Percentiles rank a stretch among this genome's conserved stretches.
Evolutionary conservation across 495 filamentous ascomycete genomes (phyloP).

Genomic region (Tetracladium marchalianum): DNA sequence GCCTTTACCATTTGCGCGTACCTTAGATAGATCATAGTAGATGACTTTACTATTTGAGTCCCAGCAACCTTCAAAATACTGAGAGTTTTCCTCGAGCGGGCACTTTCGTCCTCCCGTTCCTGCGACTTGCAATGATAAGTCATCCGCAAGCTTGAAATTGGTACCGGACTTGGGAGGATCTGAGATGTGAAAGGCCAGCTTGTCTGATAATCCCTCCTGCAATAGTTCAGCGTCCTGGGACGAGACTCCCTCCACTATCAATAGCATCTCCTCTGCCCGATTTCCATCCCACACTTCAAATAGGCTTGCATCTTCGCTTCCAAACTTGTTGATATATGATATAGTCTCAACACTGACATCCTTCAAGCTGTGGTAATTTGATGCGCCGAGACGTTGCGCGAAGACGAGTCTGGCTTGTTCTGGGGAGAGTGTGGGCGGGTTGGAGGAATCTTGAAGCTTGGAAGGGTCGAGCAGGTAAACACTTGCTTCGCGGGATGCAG

Average conservation of each 20-base stretch:
- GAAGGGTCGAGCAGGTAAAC: slow-evolving; percentile 18
- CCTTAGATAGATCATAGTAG: slow-evolving; percentile 10
- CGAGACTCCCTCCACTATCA: slow-evolving; percentile 38
- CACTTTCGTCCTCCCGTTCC: slow-evolving; percentile 19
- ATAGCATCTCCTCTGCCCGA: slow-evolving; percentile 33
- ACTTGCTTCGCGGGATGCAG: slow-evolving; percentile 14
- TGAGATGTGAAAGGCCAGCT: slow-evolving; percentile 33
- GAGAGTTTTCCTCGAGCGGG: slow-evolving; percentile 28
- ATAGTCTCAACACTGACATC: slow-evolving; percentile 14
- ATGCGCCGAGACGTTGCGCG: slow-evolving; percentile 27
- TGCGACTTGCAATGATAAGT: slow-evolving; percentile 21
- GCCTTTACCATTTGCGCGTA: slow-evolving; percentile 1
- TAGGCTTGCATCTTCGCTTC: slow-evolving; percentile 19
- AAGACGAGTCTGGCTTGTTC: slow-evolving; percentile 30
- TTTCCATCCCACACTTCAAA: slow-evolving; percentile 25
- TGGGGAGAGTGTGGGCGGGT: slow-evolving; percentile 25
- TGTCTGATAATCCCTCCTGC: slow-evolving; percentile 16
- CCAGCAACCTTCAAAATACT: slow-evolving; percentile 37
- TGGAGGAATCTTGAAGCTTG: slow-evolving; percentile 14
- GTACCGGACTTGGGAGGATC: slow-evolving; percentile 27
- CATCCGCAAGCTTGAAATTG: slow-evolving; percentile 24
- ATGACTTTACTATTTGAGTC: slow-evolving; percentile 30
- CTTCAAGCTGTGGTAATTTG: slow-evolving; percentile 18
- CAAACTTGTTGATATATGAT: slow-evolving; percentile 20
- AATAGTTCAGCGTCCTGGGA: slow-evolving; percentile 21